phyloP scores from a whole-genome alignment of 352 stramenopile genomes.

The Globisporangium okanoganense region DNA sequence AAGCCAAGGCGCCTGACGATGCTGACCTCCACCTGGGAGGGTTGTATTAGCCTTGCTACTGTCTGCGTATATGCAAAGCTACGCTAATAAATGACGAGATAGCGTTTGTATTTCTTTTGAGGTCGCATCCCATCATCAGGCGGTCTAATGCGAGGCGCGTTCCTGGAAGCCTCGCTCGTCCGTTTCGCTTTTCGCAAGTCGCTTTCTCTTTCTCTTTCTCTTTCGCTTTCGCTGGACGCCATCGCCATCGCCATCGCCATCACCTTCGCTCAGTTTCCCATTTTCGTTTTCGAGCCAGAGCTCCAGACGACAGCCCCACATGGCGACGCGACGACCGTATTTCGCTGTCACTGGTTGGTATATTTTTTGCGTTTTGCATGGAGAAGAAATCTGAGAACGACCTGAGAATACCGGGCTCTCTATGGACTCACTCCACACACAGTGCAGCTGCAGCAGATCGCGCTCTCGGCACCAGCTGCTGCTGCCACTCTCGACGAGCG shows the following conservation, averaged over 20 bases:
- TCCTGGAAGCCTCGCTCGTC: neutral
- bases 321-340: neutral
- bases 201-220: too few relatives aligned
- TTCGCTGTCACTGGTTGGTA: neutral
- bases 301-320: neutral
- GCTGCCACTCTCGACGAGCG: neutral
- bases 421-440: neutral
- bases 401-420: neutral
- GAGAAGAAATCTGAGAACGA: neutral
- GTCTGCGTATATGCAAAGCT: too few relatives aligned
- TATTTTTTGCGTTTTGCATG: neutral
- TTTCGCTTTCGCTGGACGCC: too few relatives aligned
- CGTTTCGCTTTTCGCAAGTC: neutral
- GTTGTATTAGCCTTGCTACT: too few relatives aligned
- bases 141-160: neutral
- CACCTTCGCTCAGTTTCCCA: neutral
- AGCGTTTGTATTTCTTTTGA: too few relatives aligned
- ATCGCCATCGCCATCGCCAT: neutral
- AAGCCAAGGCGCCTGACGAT: too few relatives aligned
- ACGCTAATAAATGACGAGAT: too few relatives aligned
- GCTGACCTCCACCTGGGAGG: too few relatives aligned
- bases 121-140: too few relatives aligned
- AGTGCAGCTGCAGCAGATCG: constrained; percentile 2
- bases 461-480: neutral
- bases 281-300: neutral